Evolutionary conservation across 1,284 basidiomycete species (phyloP).

Genomic region (Prillingera fragicola): DNA sequence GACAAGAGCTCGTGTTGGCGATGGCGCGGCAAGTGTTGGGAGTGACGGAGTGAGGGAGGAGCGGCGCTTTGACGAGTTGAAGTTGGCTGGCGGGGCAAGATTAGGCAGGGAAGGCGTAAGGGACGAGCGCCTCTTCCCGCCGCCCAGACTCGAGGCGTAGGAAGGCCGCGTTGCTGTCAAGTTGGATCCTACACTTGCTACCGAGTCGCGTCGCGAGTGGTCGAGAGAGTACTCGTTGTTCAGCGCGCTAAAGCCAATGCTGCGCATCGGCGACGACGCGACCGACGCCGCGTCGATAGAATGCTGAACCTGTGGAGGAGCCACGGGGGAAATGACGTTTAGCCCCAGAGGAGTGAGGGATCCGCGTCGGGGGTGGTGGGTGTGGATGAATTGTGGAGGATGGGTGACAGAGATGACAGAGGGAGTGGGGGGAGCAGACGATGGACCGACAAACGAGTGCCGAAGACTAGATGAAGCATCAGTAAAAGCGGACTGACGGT

Average conservation of each 20-base stretch:
- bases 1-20: constrained; percentile 32
- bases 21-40: constrained; percentile 31
- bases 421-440: constrained; percentile 43
- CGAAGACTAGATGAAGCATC: too few relatives aligned
- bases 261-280: constrained; percentile 20
- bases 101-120: constrained; percentile 32
- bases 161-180: constrained; percentile 36
- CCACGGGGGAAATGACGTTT: constrained; percentile 45
- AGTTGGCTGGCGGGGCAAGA: constrained; percentile 16
- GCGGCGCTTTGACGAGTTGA: constrained; percentile 18
- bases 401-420: constrained; percentile 41
- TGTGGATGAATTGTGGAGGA: constrained; percentile 47
- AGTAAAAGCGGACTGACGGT: too few relatives aligned
- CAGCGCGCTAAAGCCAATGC: constrained; percentile 28
- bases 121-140: constrained; percentile 31
- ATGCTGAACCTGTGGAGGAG: constrained; percentile 21
- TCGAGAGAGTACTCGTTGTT: constrained; percentile 1
- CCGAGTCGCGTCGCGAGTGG: constrained; percentile 15
- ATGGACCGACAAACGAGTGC: constrained; percentile 23
- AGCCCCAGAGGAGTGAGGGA: constrained; percentile 46
- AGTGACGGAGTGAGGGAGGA: constrained; percentile 37
- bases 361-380: constrained; percentile 45
- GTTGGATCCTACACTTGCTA: constrained; percentile 29
- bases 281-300: constrained; percentile 4
- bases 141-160: too few relatives aligned